phyloP scores from a whole-genome alignment of 169 alveolate species.

The Theileria luwenshuni region DNA sequence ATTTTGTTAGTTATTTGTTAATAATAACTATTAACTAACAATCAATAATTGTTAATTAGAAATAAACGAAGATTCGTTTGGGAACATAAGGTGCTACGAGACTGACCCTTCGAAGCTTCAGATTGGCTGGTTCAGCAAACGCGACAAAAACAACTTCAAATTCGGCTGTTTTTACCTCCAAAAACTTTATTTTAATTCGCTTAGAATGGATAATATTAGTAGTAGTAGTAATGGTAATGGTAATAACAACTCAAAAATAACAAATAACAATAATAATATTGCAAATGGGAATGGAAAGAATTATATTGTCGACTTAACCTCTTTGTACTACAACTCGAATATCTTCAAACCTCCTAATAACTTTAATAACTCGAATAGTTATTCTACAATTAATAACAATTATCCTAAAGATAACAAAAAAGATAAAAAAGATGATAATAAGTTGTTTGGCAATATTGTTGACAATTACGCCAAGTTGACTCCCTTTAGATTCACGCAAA shows the following conservation, averaged over 20 bases:
- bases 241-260: neutral
- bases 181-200: neutral
- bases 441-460: conserved; percentile 27
- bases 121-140: conserved; percentile 57
- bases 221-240: neutral
- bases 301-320: conserved; percentile 15
- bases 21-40: neutral
- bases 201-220: neutral
- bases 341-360: neutral
- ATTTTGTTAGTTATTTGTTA: too few relatives aligned
- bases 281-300: conserved; percentile 9
- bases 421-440: neutral
- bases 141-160: conserved; percentile 48
- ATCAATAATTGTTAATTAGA: conserved; percentile 8
- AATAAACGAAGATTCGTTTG: conserved; percentile 37
- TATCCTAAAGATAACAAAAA: neutral
- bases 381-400: neutral
- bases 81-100: conserved; percentile 53
- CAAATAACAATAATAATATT: neutral
- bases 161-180: conserved; percentile 71
- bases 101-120: conserved; percentile 46
- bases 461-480: conserved; percentile 34
- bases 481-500: conserved; percentile 58
- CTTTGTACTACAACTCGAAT: conserved; percentile 18
- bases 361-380: neutral